Percentiles rank a stretch among this genome's conserved stretches.
Conservation (phyloP, 2,329 filamentous ascomycete species). For the Sarocladiaceae sp. region DNA sequence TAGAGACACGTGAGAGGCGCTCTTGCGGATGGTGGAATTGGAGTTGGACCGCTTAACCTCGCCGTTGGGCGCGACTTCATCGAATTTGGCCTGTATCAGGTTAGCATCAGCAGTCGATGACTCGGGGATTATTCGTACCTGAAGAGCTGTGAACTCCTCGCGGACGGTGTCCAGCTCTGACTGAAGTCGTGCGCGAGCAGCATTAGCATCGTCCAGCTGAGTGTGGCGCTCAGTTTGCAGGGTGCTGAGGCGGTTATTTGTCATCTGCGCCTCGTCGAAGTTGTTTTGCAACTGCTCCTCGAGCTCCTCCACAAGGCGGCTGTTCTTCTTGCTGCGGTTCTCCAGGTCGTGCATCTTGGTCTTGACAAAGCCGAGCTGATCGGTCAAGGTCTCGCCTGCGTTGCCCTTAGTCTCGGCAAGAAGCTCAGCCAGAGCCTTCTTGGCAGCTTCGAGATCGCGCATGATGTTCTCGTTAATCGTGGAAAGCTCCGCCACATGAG, state of each 20-base stretch:
- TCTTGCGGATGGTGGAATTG: conserved; percentile 75
- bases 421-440: conserved; percentile 48
- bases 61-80: conserved; percentile 39
- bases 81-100: conserved; percentile 53
- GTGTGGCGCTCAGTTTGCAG: conserved; percentile 70
- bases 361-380: conserved; percentile 59
- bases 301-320: conserved; percentile 86
- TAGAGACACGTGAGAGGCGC: conserved; percentile 73
- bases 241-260: conserved; percentile 80
- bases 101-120: conserved; percentile 2
- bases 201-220: conserved; percentile 75
- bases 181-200: conserved; percentile 59
- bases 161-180: conserved; percentile 63
- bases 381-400: conserved; percentile 42
- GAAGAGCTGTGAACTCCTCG: conserved; percentile 70
- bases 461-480: conserved; percentile 55
- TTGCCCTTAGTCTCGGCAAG: conserved; percentile 43
- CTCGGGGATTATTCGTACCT: conserved; percentile 51
- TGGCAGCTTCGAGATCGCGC: conserved; percentile 59
- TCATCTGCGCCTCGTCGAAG: conserved; percentile 86
- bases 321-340: conserved; percentile 80
- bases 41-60: conserved; percentile 57
- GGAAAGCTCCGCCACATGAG: conserved; percentile 51
- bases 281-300: conserved; percentile 95
- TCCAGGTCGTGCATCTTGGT: conserved; percentile 61